Conservation (phyloP, 1,139 yeast genomes). For the Sugiyamaella novakii region DNA sequence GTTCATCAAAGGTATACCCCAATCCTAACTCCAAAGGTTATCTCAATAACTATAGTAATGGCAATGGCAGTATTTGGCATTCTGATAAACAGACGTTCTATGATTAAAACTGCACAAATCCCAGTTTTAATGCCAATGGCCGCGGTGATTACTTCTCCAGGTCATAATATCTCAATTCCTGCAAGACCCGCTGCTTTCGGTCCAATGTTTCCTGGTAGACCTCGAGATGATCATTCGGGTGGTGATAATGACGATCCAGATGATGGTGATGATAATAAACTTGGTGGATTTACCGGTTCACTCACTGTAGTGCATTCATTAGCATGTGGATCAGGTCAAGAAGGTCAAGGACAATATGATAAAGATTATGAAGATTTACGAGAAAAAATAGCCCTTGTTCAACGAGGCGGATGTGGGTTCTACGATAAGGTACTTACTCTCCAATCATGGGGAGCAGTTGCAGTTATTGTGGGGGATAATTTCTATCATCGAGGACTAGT, state of each 20-base stretch:
- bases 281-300: slow-evolving; percentile 32
- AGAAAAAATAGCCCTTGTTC: slow-evolving; percentile 42
- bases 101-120: slow-evolving; percentile 19
- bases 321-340: slow-evolving; percentile 27
- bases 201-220: slow-evolving; percentile 33
- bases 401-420: slow-evolving; percentile 46
- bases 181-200: slow-evolving; percentile 45
- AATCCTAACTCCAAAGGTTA: slow-evolving; percentile 6
- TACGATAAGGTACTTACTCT: slow-evolving; percentile 43
- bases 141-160: slow-evolving; percentile 34
- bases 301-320: slow-evolving; percentile 30
- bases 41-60: slow-evolving; percentile 10
- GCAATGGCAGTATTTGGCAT: slow-evolving; percentile 14
- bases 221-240: slow-evolving; percentile 12
- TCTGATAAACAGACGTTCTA: slow-evolving; percentile 7
- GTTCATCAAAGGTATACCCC: slow-evolving; percentile 2
- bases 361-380: slow-evolving; percentile 30
- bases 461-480: slow-evolving; percentile 48
- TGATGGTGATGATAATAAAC: slow-evolving; percentile 15
- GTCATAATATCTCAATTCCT: slow-evolving; percentile 34
- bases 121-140: slow-evolving; percentile 37
- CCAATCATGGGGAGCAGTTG: slow-evolving; percentile 46
- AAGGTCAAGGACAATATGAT: slow-evolving; percentile 14
- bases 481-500: slow-evolving; percentile 40
- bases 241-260: slow-evolving; percentile 11